Evolutionary conservation across 257 asterid species (phyloP).

Genomic region (Nicotiana noctiflora): DNA sequence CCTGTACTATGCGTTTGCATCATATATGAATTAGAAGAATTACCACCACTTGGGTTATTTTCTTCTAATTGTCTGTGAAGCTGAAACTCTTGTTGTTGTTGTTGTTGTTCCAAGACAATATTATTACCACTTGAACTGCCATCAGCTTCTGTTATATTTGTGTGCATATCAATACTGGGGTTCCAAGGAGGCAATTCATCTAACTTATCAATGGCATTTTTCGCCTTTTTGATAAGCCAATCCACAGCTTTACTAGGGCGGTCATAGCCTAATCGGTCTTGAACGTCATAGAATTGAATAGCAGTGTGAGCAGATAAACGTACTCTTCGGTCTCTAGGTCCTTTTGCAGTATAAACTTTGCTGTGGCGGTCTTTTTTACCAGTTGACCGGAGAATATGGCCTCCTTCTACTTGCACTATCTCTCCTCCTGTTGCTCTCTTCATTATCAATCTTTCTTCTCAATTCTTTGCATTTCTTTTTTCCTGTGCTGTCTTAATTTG

Average conservation of each 20-base stretch:
- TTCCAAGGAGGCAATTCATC: slow-evolving; percentile 95
- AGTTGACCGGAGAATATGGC: slow-evolving; percentile 91
- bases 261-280: slow-evolving; percentile 94
- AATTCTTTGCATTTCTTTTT: too few relatives aligned
- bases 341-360: slow-evolving; percentile 96
- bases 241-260: slow-evolving; percentile 99
- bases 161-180: slow-evolving; percentile 25
- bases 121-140: too few relatives aligned
- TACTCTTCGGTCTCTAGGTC: slow-evolving; percentile 93
- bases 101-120: neutral
- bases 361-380: slow-evolving; percentile 97
- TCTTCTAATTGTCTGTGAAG: slow-evolving; percentile 11
- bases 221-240: slow-evolving; percentile 92
- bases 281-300: slow-evolving; percentile 93
- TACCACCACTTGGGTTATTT: neutral
- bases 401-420: slow-evolving; percentile 93
- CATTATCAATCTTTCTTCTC: neutral
- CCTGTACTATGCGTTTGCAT: neutral
- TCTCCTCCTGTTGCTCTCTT: slow-evolving; percentile 37
- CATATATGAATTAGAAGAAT: slow-evolving; percentile 4
- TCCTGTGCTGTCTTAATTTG: too few relatives aligned
- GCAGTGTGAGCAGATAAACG: slow-evolving; percentile 97
- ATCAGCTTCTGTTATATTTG: neutral
- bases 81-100: neutral
- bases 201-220: slow-evolving; percentile 85